phyloP scores from a whole-genome alignment of 441 rosid genomes.

The Erysimum cheiri region DNA sequence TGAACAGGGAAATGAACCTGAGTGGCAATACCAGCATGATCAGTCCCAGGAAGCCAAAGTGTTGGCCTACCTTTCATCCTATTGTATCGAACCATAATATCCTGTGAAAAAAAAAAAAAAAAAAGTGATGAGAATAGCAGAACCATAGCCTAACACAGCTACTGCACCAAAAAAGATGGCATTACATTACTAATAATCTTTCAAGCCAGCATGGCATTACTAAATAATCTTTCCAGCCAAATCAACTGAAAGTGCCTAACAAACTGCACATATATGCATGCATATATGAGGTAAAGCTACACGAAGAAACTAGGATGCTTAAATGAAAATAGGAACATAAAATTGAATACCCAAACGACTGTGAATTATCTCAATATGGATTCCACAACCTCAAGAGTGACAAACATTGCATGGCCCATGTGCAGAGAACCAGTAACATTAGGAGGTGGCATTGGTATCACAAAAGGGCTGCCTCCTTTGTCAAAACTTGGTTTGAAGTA shows the following conservation, averaged over 20 bases:
- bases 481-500: slow-evolving; percentile 84
- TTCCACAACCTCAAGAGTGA: slow-evolving; percentile 89
- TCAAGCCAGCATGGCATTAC: slow-evolving; percentile 1
- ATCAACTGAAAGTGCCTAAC: background rate
- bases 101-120: slow-evolving; percentile 50
- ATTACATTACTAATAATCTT: background rate
- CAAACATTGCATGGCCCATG: slow-evolving; percentile 99
- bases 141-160: slow-evolving; percentile 21
- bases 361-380: slow-evolving; percentile 41
- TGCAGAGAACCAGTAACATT: slow-evolving; percentile 97
- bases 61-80: slow-evolving; percentile 98
- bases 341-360: slow-evolving; percentile 43
- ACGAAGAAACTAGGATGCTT: slow-evolving; percentile 30
- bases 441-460: slow-evolving; percentile 97
- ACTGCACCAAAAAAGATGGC: background rate
- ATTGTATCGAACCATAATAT: slow-evolving; percentile 88
- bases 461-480: slow-evolving; percentile 78
- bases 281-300: slow-evolving; percentile 6
- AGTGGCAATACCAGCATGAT: slow-evolving; percentile 99
- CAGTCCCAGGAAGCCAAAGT: slow-evolving; percentile 98
- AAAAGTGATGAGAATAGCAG: slow-evolving; percentile 14
- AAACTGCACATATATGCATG: background rate
- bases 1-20: slow-evolving; percentile 63
- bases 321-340: slow-evolving; percentile 16
- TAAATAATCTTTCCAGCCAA: background rate